Evolutionary conservation across 1,139 yeast species (phyloP), one percentile per base, ranked within the genome.

Genomic region (Nakaseomyces bracarensis): DNA sequence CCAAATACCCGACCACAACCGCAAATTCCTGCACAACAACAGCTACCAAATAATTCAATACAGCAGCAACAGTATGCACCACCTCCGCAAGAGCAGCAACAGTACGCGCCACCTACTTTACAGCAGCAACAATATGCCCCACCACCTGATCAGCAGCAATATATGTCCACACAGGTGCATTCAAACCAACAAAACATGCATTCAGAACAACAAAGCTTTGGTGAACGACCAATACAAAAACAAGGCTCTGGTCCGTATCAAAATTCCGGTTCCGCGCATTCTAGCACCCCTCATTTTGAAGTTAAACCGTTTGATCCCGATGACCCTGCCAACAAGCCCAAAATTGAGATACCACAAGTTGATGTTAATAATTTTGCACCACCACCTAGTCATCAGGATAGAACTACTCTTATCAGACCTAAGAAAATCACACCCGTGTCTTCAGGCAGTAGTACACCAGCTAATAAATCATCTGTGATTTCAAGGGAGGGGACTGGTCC

Each of bases 321-420:
- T 19, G 51, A 49, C 27, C 44, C 49, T 20, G 47, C 39, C 20
- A 46, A 47, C 13, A 37, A 38, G 7, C 42, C 43, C 7, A 50
- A 43, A 30, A 18, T 43, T 0, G 42, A 42, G 2, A 42, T 53
- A 4, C 44, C 49, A 2, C 27, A 40, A 11, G 40, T 49, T 1
- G 61, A 54, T 41, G 22, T 52, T 1, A 31, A 44, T 5, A 36
- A 37, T n/a, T 33, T 57, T 13, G 53, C 59, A 5, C 58, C 61
- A 9, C 63, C 62, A 4, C 63, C 63, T 8, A 47, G 48, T 4
- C 62, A 55, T 40, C 50, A 43, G 19, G 58, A 49, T 41, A 49
- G 57, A 30, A 43, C 46, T n/a, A 37, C 39, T 7, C 13, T 10
- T n/a, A 4, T 15, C n/a, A 25, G 21, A 26, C 16, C 26, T 11